Evolutionary conservation across 306 rosid species (phyloP).

Genomic region (Hippophae gyantsensis): DNA sequence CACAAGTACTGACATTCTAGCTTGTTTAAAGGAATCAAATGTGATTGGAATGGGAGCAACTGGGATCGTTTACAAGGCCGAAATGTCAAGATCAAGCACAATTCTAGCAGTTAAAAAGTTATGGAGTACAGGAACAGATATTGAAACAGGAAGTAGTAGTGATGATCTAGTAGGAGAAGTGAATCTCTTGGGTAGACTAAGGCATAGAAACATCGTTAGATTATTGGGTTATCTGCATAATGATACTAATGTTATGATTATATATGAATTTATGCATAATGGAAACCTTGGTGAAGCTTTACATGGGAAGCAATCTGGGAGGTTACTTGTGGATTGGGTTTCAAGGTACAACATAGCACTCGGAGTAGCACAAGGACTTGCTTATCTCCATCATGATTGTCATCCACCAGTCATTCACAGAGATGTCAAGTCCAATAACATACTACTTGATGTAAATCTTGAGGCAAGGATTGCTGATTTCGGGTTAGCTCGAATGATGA

Average conservation of each 20-base stretch:
- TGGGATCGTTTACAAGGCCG: slow-evolving; percentile 83
- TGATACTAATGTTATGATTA: slow-evolving; percentile 65
- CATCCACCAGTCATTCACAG: slow-evolving; percentile 83
- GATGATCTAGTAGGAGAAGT: slow-evolving; percentile 88
- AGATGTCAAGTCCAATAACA: slow-evolving; percentile 82
- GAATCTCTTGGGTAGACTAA: slow-evolving; percentile 68
- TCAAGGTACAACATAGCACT: slow-evolving; percentile 80
- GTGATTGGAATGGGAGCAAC: slow-evolving; percentile 89
- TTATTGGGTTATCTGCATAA: slow-evolving; percentile 70
- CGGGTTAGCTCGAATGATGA: slow-evolving; percentile 89
- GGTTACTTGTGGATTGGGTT: slow-evolving; percentile 85
- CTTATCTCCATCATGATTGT: slow-evolving; percentile 96
- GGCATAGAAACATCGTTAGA: slow-evolving; percentile 89
- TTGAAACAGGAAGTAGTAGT: slow-evolving; percentile 63
- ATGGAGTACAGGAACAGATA: slow-evolving; percentile 67
- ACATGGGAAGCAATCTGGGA: slow-evolving; percentile 57
- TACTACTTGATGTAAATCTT: slow-evolving; percentile 78
- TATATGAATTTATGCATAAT: slow-evolving; percentile 82
- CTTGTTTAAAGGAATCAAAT: slow-evolving; percentile 78
- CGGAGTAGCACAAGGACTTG: slow-evolving; percentile 85
- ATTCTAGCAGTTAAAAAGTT: slow-evolving; percentile 77
- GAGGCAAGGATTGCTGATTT: slow-evolving; percentile 92
- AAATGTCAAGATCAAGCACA: slow-evolving; percentile 55
- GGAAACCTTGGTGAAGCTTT: slow-evolving; percentile 89
- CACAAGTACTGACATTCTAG: slow-evolving; percentile 62